Base-by-base conservation (phyloP, 495 filamentous ascomycete species). In the Cetradonia linearis region DNA sequence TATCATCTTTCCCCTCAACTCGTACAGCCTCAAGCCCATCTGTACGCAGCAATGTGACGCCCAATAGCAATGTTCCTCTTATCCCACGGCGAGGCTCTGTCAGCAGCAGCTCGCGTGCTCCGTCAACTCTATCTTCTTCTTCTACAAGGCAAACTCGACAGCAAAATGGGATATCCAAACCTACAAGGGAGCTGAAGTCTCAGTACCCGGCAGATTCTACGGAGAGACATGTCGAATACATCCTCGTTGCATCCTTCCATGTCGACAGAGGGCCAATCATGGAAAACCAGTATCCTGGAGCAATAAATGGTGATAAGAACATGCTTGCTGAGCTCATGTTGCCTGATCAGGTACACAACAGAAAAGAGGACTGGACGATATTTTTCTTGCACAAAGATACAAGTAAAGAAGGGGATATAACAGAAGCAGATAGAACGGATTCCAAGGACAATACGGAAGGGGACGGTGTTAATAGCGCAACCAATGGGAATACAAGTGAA, bases 251-350 rank as follows among this genome's bases (percentile, higher is more conserved):
- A 0, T 93, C 91, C 3, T 99, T 99, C 71, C 89, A 96, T 68
- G 95, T 96, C 65, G 91, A 97, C 69, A 84, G 88, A 57, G 93
- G 93, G 14, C 91, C 91, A 58, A 84, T 96, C 63, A 97, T 99
- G 93, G 94, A 99, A 70, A 91, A 97, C 69, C 93, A 99, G 67
- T 97, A 90, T 66, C 93, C 93, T 0, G 87, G 85, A 40, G 80
- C 91, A 44, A 97, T 99, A 65, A 95, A 89, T 59, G 91, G 91
- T n/a, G 92, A 99, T 62, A 93, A 97, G 74, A 83, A 85, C 70
- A 97, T 97, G 93, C 77, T 99, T 63, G 93, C 93, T 18, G 93
- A 97, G 72, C 83, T 99, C 69, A 99, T 99, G 93, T 78, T 99
- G 64, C 93, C 93, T 1, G 93, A 99, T 75, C 92, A 96, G 71